Conservation (phyloP, 139 green algal genomes). For the Ettlia oleoabundans region DNA sequence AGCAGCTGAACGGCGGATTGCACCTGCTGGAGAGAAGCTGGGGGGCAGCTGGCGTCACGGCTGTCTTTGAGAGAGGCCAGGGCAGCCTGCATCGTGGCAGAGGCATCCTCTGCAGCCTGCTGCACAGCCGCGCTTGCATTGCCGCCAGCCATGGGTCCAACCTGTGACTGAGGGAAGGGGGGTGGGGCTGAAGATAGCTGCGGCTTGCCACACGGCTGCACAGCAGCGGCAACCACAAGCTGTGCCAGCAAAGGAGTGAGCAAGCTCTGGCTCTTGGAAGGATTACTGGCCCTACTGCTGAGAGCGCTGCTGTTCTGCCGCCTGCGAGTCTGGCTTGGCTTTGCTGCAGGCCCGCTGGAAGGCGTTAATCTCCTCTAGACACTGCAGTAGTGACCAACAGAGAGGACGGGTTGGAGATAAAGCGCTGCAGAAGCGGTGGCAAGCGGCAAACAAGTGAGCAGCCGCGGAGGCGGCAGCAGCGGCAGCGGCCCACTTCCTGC, state of each 20-base stretch:
- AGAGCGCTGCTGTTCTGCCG: neutral
- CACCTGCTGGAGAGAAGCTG: constrained; percentile 3
- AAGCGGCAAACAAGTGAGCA: neutral
- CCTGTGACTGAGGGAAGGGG: too few species aligned
- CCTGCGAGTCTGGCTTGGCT: neutral
- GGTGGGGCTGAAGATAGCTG: too few species aligned
- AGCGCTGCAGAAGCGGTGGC: too few species aligned
- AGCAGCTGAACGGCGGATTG: neutral
- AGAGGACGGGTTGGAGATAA: too few species aligned
- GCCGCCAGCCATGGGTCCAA: too few species aligned
- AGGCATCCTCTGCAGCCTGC: constrained; percentile 1
- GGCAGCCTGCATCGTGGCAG: neutral
- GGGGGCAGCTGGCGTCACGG: neutral
- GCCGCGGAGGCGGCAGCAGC: neutral
- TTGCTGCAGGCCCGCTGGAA: constrained; percentile 48
- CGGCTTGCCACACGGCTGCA: too few species aligned
- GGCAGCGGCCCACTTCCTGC: neutral
- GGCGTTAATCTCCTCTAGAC: constrained; percentile 33
- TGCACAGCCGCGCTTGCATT: too few species aligned
- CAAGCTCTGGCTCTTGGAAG: too few species aligned
- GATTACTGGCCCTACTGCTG: too few species aligned
- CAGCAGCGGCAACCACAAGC: too few species aligned
- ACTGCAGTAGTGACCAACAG: too few species aligned
- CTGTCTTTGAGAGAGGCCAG: constrained; percentile 2
- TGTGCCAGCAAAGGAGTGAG: too few species aligned